Conservation (phyloP, 176 grass and related monocot species). For the Oryza australiensis region DNA sequence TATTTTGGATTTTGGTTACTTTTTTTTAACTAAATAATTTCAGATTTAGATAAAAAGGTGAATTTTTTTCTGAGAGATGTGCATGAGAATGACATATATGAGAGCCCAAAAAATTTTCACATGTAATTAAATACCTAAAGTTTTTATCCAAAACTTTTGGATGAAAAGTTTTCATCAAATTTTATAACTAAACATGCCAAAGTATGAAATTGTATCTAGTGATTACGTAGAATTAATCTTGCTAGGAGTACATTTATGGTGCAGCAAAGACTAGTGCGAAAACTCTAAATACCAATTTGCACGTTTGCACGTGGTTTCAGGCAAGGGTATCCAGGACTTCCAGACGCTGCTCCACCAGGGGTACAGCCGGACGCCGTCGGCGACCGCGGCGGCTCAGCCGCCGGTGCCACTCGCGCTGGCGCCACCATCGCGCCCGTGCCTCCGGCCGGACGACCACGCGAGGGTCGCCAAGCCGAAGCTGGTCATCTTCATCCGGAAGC, state of each 20-base stretch:
- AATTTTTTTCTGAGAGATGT: no score
- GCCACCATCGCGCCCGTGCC: slow-evolving; percentile 40
- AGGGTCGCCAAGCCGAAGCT: slow-evolving; percentile 60
- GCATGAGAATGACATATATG: no score
- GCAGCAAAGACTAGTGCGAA: background rate
- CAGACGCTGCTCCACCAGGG: slow-evolving; percentile 68
- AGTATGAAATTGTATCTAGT: background rate
- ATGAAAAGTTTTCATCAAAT: no score
- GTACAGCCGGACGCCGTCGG: slow-evolving; percentile 43
- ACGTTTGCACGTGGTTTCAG: slow-evolving; percentile 27
- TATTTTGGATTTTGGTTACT: no score
- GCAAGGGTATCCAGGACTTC: slow-evolving; percentile 75
- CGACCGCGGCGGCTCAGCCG: background rate
- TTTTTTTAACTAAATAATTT: no score
- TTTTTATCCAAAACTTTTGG: no score
- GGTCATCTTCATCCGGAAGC: slow-evolving; percentile 80
- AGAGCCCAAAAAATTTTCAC: no score
- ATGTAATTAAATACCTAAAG: no score
- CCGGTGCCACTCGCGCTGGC: slow-evolving; percentile 30
- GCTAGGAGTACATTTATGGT: background rate
- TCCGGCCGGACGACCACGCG: slow-evolving; percentile 27
- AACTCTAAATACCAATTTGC: background rate
- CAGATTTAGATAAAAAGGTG: no score
- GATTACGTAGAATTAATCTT: background rate
- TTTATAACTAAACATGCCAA: no score